Percentiles rank a stretch among this genome's conserved stretches.
Conservation (phyloP, 2,329 filamentous ascomycete species). For the Bretziella fagacearum region DNA sequence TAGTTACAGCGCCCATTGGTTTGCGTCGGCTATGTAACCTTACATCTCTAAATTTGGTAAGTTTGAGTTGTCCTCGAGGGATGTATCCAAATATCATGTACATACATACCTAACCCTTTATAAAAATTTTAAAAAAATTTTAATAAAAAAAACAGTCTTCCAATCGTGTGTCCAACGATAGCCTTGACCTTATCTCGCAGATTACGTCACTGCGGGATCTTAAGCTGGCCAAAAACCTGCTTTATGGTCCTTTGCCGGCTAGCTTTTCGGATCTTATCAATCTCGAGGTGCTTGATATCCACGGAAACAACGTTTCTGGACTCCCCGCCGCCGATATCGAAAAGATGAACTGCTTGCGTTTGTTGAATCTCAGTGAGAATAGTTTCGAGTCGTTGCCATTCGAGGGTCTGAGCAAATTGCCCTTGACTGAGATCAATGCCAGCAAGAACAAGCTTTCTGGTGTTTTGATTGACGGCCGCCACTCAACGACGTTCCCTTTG, state of each 20-base stretch:
- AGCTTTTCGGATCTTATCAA: slow-evolving; percentile 46
- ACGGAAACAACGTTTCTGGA: slow-evolving; percentile 57
- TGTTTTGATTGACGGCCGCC: slow-evolving; percentile 44
- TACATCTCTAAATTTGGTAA: slow-evolving; percentile 65
- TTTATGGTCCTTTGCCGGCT: slow-evolving; percentile 50
- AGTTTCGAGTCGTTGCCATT: slow-evolving; percentile 55
- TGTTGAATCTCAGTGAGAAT: slow-evolving; percentile 70
- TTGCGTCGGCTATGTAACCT: slow-evolving; percentile 56
- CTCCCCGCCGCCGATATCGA: slow-evolving; percentile 47
- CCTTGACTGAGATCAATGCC: slow-evolving; percentile 55
- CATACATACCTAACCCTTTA: too few species aligned
- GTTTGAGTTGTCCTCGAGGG: slow-evolving; percentile 18
- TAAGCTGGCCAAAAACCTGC: slow-evolving; percentile 60
- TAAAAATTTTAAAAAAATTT: not conserved
- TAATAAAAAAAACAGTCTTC: slow-evolving; percentile 38
- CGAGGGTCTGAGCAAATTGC: slow-evolving; percentile 46
- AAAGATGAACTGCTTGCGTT: slow-evolving; percentile 51
- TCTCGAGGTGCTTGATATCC: slow-evolving; percentile 67
- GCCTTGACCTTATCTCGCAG: slow-evolving; percentile 56
- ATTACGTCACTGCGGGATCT: slow-evolving; percentile 60
- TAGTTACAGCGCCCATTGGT: slow-evolving; percentile 57
- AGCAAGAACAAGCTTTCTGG: slow-evolving; percentile 66
- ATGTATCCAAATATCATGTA: too few species aligned
- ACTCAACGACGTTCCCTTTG: slow-evolving; percentile 38
- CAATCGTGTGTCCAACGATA: slow-evolving; percentile 59